Evolutionary conservation across 768 basidiomycete genomes (phyloP), one percentile per base, ranked within the genome.

Genomic region (Rhizopogon vulgaris): DNA sequence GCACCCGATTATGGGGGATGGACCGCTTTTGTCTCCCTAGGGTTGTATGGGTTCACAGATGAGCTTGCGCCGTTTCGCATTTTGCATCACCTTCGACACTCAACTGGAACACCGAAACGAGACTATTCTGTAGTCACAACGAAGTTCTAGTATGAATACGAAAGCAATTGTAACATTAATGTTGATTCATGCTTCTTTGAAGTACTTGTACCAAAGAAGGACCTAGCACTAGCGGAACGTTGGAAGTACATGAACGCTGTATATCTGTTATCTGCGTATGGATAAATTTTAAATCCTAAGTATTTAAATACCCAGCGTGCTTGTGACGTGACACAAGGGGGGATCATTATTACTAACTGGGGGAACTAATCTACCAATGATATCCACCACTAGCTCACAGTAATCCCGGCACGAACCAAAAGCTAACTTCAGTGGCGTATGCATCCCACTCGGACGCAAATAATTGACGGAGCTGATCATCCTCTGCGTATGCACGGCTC

Each of bases 401-500:
- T 6, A 80, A 52, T 14, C 78, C 73, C 12, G 78, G 79, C 42
- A 78, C 58, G 54, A 80, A 78, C 77, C 78, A 78, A 64, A 64
- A 74, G 30, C 62, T 72, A 17, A 76, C 78, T n/a, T 60, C 55
- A 6, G 57, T 62, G 15, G 75, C 77, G 55, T 78, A 80, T 14
- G 58, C 58, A 2, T 78, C 74, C 78, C 79, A 80, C 56, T 78
- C 71, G 10, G 66, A 58, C 28, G 69, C 68, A 42, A 79, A 80
- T 38, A 72, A 41, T 55, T 73, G 72, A 43, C 63, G 64, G 65
- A 80, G 76, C 59, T 78, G 73, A 43, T 60, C 64, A 53, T 81
- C 79, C 65, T 81, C 79, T 4, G 78, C 78, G 38, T 69, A 62
- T 1, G 75, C 78, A 48, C 78, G 66, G 56, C 74, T 78, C n/a